Evolutionary conservation across 257 asterid species (phyloP).

Genomic region (Jasminum sambac): DNA sequence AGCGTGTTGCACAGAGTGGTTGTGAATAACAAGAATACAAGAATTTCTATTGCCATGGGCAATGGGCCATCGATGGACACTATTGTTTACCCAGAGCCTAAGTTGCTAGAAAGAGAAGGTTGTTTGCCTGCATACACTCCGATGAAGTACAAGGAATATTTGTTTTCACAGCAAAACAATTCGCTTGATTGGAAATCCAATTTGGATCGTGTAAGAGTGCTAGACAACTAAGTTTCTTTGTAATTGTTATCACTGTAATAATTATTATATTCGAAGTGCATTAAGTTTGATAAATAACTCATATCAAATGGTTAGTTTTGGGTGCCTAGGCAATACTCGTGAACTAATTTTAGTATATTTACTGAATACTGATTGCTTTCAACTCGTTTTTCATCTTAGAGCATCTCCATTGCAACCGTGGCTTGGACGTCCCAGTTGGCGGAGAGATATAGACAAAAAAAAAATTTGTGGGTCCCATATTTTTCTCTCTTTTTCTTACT

Average conservation of each 20-base stretch:
- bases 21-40: conserved; percentile 53
- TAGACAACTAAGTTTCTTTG: conserved; percentile 6
- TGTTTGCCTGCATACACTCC: conserved; percentile 38
- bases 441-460: no score
- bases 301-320: no score
- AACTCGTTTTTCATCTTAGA: no score
- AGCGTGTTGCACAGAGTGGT: conserved; percentile 76
- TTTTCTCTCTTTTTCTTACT: no score
- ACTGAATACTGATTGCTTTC: no score
- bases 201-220: conserved; percentile 40
- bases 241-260: neutral
- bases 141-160: conserved; percentile 59
- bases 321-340: no score
- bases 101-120: conserved; percentile 28
- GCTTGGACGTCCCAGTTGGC: no score
- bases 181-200: conserved; percentile 53
- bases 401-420: no score
- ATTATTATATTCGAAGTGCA: no score
- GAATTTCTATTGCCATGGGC: conserved; percentile 65
- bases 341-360: no score
- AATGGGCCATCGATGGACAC: conserved; percentile 71
- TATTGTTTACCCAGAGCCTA: conserved; percentile 44
- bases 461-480: no score
- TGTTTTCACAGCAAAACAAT: conserved; percentile 54
- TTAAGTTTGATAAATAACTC: no score